phyloP scores from a whole-genome alignment of 2,329 filamentous ascomycete species.

The Mollisiaceae sp. region DNA sequence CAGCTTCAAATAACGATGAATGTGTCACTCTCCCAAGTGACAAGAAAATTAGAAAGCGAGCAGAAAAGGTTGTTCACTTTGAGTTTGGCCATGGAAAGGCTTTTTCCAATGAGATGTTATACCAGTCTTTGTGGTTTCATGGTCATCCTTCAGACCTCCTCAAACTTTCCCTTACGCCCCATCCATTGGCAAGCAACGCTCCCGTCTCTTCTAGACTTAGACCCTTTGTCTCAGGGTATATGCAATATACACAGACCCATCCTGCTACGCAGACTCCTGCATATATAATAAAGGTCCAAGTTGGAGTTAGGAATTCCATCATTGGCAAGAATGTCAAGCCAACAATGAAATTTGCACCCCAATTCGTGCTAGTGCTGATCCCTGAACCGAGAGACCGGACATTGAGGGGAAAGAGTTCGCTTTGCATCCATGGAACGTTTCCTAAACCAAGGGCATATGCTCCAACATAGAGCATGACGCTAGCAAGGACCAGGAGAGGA shows the following conservation, averaged over 20 bases:
- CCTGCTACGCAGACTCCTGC: constrained; percentile 70
- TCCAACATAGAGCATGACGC: constrained; percentile 83
- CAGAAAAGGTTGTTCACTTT: no score
- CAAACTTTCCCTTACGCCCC: constrained; percentile 65
- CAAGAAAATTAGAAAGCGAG: no score
- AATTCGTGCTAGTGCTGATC: constrained; percentile 81
- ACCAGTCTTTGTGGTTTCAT: not conserved
- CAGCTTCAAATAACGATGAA: no score
- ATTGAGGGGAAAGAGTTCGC: constrained; percentile 82
- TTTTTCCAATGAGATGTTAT: not conserved
- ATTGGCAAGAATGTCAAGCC: constrained; percentile 87
- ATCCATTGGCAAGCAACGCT: constrained; percentile 71
- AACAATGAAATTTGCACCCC: constrained; percentile 85
- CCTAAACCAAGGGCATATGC: constrained; percentile 87
- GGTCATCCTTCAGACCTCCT: constrained; percentile 21
- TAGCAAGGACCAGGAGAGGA: constrained; percentile 67
- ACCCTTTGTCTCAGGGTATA: constrained; percentile 88
- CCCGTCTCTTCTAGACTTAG: constrained; percentile 82
- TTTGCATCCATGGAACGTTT: constrained; percentile 96
- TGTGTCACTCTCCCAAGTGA: no score
- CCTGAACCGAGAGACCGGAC: constrained; percentile 76
- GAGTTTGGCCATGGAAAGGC: no score
- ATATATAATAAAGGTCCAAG: constrained; percentile 83
- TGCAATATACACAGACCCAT: constrained; percentile 70
- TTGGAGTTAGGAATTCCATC: constrained; percentile 76